Evolutionary conservation across 2,329 filamentous ascomycete species (phyloP).

Genomic region (Clonostachys chloroleuca): DNA sequence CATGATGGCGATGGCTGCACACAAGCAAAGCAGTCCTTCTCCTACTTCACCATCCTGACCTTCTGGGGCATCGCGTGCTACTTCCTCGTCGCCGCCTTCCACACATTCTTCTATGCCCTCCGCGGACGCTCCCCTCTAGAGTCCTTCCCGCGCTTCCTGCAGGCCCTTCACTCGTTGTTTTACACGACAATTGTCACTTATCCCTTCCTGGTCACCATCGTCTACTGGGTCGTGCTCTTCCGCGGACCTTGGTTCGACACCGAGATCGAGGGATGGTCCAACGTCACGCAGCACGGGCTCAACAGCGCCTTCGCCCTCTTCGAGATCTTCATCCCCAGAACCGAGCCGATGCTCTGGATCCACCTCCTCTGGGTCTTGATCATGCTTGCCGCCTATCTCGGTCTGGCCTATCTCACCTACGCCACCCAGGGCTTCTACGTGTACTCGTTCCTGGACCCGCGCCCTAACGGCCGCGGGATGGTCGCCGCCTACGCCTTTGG

Average conservation of each 20-base stretch:
- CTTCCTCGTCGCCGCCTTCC: slow-evolving; percentile 60
- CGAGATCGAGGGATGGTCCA: slow-evolving; percentile 53
- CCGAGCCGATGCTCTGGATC: slow-evolving; percentile 52
- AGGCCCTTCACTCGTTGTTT: slow-evolving; percentile 59
- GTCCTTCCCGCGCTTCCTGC: slow-evolving; percentile 54
- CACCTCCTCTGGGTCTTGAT: slow-evolving; percentile 65
- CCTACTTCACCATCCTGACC: slow-evolving; percentile 77
- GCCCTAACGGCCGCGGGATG: slow-evolving; percentile 34
- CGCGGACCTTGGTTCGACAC: slow-evolving; percentile 40
- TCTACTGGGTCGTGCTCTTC: slow-evolving; percentile 66
- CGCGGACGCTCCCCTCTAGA: slow-evolving; percentile 51
- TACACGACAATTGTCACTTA: slow-evolving; percentile 60
- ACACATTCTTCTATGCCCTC: slow-evolving; percentile 64
- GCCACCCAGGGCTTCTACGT: slow-evolving; percentile 69
- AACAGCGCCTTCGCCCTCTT: slow-evolving; percentile 73
- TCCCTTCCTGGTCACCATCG: slow-evolving; percentile 65
- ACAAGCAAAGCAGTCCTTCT: slow-evolving; percentile 56
- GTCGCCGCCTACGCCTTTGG: slow-evolving; percentile 63
- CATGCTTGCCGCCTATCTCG: slow-evolving; percentile 69
- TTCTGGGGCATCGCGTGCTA: slow-evolving; percentile 85
- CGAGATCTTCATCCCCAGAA: slow-evolving; percentile 67
- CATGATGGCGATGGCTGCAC: slow-evolving; percentile 37
- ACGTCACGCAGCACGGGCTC: slow-evolving; percentile 70
- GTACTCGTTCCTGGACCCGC: slow-evolving; percentile 72
- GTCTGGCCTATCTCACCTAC: slow-evolving; percentile 68